These are phyloP conservation scores for Arthrobotrys sphaeroides DNA, from an alignment of 2,329 filamentous ascomycete species.

Conservation along the genomic window DNA sequence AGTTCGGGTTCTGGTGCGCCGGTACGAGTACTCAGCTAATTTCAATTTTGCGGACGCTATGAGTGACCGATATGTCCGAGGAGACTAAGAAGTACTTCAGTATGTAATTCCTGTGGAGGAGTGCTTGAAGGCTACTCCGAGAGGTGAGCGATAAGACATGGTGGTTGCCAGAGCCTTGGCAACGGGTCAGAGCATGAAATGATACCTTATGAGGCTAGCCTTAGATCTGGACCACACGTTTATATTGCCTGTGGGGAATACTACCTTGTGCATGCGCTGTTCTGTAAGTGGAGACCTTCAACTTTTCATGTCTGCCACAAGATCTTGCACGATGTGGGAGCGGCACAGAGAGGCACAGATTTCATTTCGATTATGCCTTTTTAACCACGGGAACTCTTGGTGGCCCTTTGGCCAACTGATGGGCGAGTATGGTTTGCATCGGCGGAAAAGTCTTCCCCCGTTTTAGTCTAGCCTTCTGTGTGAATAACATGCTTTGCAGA, in stretches of 20 bases:
- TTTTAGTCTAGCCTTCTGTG: constrained; percentile 21
- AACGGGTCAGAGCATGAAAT: constrained; percentile 36
- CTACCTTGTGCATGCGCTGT: constrained; percentile 30
- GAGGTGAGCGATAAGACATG: neutral
- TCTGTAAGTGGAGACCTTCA: constrained; percentile 40
- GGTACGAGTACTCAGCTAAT: neutral
- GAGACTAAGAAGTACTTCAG: too few species aligned
- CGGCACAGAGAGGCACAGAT: constrained; percentile 18
- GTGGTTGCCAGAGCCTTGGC: constrained; percentile 24
- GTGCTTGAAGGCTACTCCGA: neutral
- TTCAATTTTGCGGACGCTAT: neutral
- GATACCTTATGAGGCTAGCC: constrained; percentile 39
- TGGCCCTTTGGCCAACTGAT: constrained; percentile 7
- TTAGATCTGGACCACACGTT: constrained; percentile 23
- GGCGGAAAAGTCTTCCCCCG: constrained; percentile 5
- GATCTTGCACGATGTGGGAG: constrained; percentile 18
- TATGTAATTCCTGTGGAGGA: neutral
- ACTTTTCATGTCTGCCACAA: constrained; percentile 18
- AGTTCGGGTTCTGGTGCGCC: neutral
- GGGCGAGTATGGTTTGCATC: constrained; percentile 24
- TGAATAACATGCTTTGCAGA: neutral
- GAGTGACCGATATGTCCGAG: neutral
- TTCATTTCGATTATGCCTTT: constrained; percentile 44
- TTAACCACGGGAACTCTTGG: neutral
- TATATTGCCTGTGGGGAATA: constrained; percentile 40